Percentiles rank a stretch among this genome's conserved stretches.
These are phyloP conservation scores for Xylaria sp. DNA, from an alignment of 2,329 filamentous ascomycete genomes.

Conservation along the genomic window DNA sequence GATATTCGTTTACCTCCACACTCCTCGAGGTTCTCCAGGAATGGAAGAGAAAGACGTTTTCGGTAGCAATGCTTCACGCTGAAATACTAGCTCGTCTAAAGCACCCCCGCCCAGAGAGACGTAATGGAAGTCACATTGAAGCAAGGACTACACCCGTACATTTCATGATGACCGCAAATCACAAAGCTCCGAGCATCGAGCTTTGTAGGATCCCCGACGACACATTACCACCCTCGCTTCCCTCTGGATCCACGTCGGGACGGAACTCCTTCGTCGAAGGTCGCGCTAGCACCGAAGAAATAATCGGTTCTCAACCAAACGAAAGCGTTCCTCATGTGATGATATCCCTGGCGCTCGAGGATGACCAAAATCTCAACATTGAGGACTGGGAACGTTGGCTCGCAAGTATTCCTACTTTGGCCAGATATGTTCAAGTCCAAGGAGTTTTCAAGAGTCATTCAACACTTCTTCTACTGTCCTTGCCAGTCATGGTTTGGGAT, in stretches of 20 bases:
- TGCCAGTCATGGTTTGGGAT: slow-evolving; percentile 71
- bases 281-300: slow-evolving; percentile 45
- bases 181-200: slow-evolving; percentile 68
- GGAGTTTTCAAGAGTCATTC: slow-evolving; percentile 72
- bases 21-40: slow-evolving; percentile 69
- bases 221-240: slow-evolving; percentile 53
- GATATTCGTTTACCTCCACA: slow-evolving; percentile 69
- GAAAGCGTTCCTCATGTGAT: slow-evolving; percentile 69
- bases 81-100: slow-evolving; percentile 70
- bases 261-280: slow-evolving; percentile 44
- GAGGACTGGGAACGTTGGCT: slow-evolving; percentile 70
- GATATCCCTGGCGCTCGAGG: slow-evolving; percentile 69
- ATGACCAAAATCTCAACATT: slow-evolving; percentile 67
- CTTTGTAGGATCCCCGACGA: slow-evolving; percentile 56
- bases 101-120: slow-evolving; percentile 66
- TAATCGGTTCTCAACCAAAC: slow-evolving; percentile 58
- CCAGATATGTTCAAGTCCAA: slow-evolving; percentile 70
- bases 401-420: slow-evolving; percentile 64
- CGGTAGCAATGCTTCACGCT: slow-evolving; percentile 70
- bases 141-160: slow-evolving; percentile 69
- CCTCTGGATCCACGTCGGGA: slow-evolving; percentile 45
- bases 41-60: slow-evolving; percentile 66
- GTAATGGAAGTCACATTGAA: slow-evolving; percentile 68
- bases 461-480: slow-evolving; percentile 66
- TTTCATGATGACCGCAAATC: slow-evolving; percentile 72